phyloP scores from a whole-genome alignment of 2,329 filamentous ascomycete species.

The Cylindrodendrum hubeiense region DNA sequence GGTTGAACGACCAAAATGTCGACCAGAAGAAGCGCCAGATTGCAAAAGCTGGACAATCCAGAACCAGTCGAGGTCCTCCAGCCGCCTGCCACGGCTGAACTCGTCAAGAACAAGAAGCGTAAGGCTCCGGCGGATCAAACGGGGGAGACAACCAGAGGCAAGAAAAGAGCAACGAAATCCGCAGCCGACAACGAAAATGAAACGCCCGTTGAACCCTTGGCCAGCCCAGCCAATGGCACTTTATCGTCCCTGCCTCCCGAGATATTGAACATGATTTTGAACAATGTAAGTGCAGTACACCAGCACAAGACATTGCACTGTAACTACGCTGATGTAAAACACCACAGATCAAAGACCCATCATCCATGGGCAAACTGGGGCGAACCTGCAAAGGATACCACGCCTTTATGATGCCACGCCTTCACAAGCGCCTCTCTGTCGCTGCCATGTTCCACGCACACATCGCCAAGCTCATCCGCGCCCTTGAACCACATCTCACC shows the following conservation, averaged over 20 bases:
- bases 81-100: not conserved
- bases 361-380: slow-evolving; percentile 17
- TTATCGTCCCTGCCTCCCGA: slow-evolving; percentile 28
- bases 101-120: slow-evolving; percentile 9
- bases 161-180: not conserved
- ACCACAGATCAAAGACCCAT: not conserved
- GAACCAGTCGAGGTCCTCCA: not conserved
- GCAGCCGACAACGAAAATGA: not conserved
- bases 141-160: not conserved
- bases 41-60: not conserved
- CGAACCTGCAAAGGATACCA: slow-evolving; percentile 36
- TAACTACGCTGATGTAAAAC: not conserved
- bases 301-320: not conserved
- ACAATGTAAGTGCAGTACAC: slow-evolving; percentile 11
- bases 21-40: slow-evolving; percentile 28
- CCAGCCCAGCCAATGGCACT: not conserved
- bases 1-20: slow-evolving; percentile 16
- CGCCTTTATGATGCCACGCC: slow-evolving; percentile 22
- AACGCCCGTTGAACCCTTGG: not conserved
- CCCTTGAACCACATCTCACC: slow-evolving; percentile 30
- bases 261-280: slow-evolving; percentile 30
- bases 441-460: slow-evolving; percentile 23
- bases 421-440: slow-evolving; percentile 29
- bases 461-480: slow-evolving; percentile 35
- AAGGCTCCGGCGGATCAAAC: slow-evolving; percentile 11